These are phyloP conservation scores for Gonium pectorale DNA, from an alignment of 139 green algal species.

Conservation along the genomic window DNA sequence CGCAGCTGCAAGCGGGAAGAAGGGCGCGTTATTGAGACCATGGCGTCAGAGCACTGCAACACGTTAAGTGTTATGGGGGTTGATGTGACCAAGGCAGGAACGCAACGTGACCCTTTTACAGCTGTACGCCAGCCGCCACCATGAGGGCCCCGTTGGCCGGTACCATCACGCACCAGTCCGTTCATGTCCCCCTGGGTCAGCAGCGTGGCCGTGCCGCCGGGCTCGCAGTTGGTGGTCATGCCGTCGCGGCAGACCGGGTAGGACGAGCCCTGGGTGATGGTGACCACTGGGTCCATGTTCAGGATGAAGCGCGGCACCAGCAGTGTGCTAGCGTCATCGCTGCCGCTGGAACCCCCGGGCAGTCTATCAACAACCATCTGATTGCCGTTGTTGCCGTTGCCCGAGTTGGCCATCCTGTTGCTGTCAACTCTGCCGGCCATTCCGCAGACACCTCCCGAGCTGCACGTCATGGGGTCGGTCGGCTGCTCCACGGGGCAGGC, in stretches of 20 bases:
- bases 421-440: neutral
- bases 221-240: neutral
- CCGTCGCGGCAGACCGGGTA: neutral
- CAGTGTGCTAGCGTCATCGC: no score
- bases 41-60: no score
- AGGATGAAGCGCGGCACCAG: conserved; percentile 1
- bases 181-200: neutral
- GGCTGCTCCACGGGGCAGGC: neutral
- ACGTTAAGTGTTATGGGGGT: no score
- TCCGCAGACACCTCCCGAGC: neutral
- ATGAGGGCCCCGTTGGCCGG: no score
- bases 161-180: neutral
- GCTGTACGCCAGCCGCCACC: no score
- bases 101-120: no score
- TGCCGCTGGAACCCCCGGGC: no score
- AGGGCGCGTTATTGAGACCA: no score
- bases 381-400: no score
- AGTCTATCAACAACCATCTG: no score
- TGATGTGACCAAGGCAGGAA: no score
- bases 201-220: neutral
- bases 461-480: neutral
- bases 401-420: no score
- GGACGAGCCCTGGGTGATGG: neutral
- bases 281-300: neutral
- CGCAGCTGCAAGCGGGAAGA: conserved; percentile 8